Evolutionary conservation across 306 rosid species (phyloP).

Genomic region (Malus fusca): DNA sequence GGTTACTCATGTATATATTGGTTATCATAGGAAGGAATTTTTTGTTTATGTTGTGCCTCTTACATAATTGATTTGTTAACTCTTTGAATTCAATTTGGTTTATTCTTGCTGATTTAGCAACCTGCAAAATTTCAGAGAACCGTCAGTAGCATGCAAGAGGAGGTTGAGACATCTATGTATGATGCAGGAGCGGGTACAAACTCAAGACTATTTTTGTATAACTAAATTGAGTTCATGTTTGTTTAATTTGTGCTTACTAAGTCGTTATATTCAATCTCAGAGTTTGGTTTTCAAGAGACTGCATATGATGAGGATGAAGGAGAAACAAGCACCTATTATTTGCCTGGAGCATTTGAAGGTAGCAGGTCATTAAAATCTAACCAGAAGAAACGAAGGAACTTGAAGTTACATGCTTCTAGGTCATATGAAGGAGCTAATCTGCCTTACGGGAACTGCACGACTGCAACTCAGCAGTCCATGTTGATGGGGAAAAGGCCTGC

Average conservation of each 20-base stretch:
- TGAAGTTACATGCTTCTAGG: slow-evolving; percentile 41
- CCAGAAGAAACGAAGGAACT: slow-evolving; percentile 54
- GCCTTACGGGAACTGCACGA: slow-evolving; percentile 46
- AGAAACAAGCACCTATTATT: slow-evolving; percentile 51
- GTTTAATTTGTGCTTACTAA: slow-evolving; percentile 11
- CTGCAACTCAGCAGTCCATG: slow-evolving; percentile 52
- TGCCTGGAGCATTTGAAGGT: slow-evolving; percentile 60
- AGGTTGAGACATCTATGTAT: slow-evolving; percentile 70
- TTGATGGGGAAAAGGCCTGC: slow-evolving; percentile 66
- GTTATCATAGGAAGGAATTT: neutral
- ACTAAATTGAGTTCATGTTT: slow-evolving; percentile 8
- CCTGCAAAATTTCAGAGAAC: slow-evolving; percentile 53
- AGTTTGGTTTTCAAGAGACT: slow-evolving; percentile 53
- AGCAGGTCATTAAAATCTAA: slow-evolving; percentile 41
- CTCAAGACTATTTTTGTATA: slow-evolving; percentile 12
- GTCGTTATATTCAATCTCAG: slow-evolving; percentile 24
- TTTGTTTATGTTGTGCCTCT: neutral
- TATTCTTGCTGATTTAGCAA: slow-evolving; percentile 8
- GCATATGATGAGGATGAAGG: slow-evolving; percentile 81
- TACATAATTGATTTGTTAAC: neutral
- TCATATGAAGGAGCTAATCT: slow-evolving; percentile 61
- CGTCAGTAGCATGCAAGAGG: slow-evolving; percentile 71
- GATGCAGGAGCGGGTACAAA: slow-evolving; percentile 67
- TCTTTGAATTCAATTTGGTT: neutral
- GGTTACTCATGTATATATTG: neutral